Evolutionary conservation across 2,329 filamentous ascomycete genomes (phyloP), one percentile per base, ranked within the genome.

Genomic region (Diaporthe citriasiana): DNA sequence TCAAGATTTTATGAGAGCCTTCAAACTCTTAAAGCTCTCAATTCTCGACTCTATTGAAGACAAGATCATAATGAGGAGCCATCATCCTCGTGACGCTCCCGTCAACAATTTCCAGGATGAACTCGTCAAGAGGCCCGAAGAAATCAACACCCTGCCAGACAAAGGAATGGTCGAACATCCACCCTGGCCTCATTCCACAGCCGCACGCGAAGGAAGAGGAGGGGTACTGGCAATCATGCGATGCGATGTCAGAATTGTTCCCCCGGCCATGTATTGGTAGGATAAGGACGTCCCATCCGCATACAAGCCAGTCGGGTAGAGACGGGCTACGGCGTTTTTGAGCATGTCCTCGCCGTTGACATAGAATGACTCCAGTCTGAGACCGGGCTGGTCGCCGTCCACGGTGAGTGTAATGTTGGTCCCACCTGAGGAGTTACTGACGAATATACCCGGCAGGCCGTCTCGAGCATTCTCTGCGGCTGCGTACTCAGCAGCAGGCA

Each of bases 141-240:
- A 45, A 45, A 2, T 27, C 40, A 12, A 65, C 2, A 1, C 27
- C 6, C 2, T 1, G 3, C 59, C 59, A 65, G 7, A 25, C 25
- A 47, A 65, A 33, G 2, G 59, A 65, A 33, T 65, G 25, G 27
- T 63, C 59, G 22, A 63, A 63, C 25, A 45, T 15, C n/a, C n/a
- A 15, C 57, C 40, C 38, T 63, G 2, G 8, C 40, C 59, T 30
- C 59, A 40, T 63, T 63, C 59, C 19, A 45, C 57, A 1, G 57
- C 57, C 27, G 57, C n/a, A 2, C 57, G 38, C 15, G 57, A 38
- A 7, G 38, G 38, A 7, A 60, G 57, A 8, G 57, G 57, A 12
- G 45, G 57, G 13, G 1, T 8, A 27, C n/a, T 60, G 15, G 17
- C 1, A 60, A 42, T 19, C 38, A 60, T 60, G 2, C 57, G 57